These are phyloP conservation scores for Suillus clintonianus DNA, from an alignment of 768 basidiomycete genomes.

Conservation along the genomic window DNA sequence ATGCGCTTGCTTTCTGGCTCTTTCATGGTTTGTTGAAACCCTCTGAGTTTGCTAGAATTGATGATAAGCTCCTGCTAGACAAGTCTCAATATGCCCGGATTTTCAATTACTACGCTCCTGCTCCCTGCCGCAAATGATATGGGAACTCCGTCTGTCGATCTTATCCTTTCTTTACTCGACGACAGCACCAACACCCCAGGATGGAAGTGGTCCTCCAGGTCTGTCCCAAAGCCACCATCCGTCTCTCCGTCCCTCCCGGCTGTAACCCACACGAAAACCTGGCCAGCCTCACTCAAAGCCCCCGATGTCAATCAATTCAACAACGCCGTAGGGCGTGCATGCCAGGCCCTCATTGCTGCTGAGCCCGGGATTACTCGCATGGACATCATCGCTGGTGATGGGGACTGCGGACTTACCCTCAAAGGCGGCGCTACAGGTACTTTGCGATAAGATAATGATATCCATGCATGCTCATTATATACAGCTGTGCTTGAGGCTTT, in stretches of 20 bases:
- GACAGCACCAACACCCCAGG: slow-evolving; percentile 70
- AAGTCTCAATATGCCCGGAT: slow-evolving; percentile 91
- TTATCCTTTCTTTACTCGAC: slow-evolving; percentile 70
- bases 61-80: slow-evolving; percentile 48
- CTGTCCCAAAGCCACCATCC: slow-evolving; percentile 34
- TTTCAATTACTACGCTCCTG: slow-evolving; percentile 81
- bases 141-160: slow-evolving; percentile 37
- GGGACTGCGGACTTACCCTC: slow-evolving; percentile 71
- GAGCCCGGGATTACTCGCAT: slow-evolving; percentile 90
- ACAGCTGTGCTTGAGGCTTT: slow-evolving; percentile 65
- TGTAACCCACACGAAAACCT: slow-evolving; percentile 1
- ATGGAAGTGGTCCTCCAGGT: slow-evolving; percentile 76
- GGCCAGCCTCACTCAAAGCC: slow-evolving; percentile 32
- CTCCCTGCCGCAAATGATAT: slow-evolving; percentile 54
- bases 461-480: slow-evolving; percentile 6
- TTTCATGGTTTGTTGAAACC: slow-evolving; percentile 67
- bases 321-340: slow-evolving; percentile 56
- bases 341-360: slow-evolving; percentile 65
- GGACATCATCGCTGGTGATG: slow-evolving; percentile 93
- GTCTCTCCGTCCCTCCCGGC: slow-evolving; percentile 13
- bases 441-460: neutral
- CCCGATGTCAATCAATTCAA: slow-evolving; percentile 53
- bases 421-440: slow-evolving; percentile 75
- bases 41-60: neutral
- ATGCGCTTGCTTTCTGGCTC: slow-evolving; percentile 74